Evolutionary conservation across 257 asterid species (phyloP), one percentile per base, ranked within the genome.

Genomic region (Sherardia arvensis): DNA sequence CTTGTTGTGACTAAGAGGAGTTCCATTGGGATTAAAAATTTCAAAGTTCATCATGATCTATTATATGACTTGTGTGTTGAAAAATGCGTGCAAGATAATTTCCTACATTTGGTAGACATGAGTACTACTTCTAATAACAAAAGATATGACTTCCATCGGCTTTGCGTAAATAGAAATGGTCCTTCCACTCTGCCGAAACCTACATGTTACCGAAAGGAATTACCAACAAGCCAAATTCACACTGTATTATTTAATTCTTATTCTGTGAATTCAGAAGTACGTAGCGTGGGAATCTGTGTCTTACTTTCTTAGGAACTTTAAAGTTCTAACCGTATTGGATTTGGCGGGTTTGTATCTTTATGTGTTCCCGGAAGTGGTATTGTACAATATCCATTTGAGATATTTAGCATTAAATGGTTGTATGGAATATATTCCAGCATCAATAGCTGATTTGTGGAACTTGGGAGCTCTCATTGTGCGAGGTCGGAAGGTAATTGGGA

Each of bases 11-110:
- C 15, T 1, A 4, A 1, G 10, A 65, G 62, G 32, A 53, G 61
- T 34, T 65, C 59, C 20, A 30, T 1, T 3, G 28, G 69, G 53
- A 53, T 53, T 22, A 65, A 53, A 20, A 1, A 5, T 1, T 51
- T 48, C 26, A 45, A 15, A 20, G 4, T 65, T 36, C 69, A 12
- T 38, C 47, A 65, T 65, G 69, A 53, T 15, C 2, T 65, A 1
- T 6, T 65, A 4, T 43, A 30, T 32, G 29, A 32, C 11, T 33
- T 65, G 25, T 65, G 62, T 8, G n/a, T 30, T 10, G 15, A 9
- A 5, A 65, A 53, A 25, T 22, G 1, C 1, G 18, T 6, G 11
- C 33, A 21, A 14, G 69, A 65, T 15, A 34, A 54, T 11, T 65
- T 65, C 43, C 17, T 51, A 14, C 30, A 49, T 8, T 23, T 23